These are phyloP conservation scores for Stylosanthes scabra DNA, from an alignment of 331 rosid species.

Conservation along the genomic window DNA sequence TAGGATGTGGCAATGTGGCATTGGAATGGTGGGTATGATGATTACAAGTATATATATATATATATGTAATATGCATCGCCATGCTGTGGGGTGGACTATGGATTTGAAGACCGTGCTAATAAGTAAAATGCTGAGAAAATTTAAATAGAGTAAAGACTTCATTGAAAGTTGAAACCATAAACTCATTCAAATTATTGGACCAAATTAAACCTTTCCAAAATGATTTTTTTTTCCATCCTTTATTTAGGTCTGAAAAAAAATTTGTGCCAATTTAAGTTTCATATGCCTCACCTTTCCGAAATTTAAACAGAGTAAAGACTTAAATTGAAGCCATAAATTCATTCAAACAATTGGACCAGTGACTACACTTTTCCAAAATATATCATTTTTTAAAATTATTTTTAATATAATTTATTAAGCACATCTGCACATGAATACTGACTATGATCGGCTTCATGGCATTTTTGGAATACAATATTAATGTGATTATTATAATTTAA, in stretches of 20 bases:
- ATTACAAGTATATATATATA: neutral
- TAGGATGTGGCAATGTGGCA: neutral
- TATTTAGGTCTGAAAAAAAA: no score
- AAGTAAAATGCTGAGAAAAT: conserved; percentile 14
- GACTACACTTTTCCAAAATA: no score
- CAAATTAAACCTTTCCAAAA: neutral
- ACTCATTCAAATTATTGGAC: neutral
- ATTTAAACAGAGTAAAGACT: neutral
- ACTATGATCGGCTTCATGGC: no score
- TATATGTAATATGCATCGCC: neutral
- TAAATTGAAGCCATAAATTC: no score
- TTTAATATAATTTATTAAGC: no score
- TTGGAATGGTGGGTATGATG: neutral
- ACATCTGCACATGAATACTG: no score
- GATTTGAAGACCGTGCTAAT: conserved; percentile 6
- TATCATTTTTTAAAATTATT: no score
- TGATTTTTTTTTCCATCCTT: no score
- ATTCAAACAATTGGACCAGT: no score
- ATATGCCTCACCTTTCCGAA: neutral
- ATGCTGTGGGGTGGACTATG: conserved; percentile 15
- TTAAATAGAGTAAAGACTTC: neutral
- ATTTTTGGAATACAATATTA: no score
- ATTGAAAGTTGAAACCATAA: neutral
- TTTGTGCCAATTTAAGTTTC: conserved; percentile 1
- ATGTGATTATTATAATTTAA: no score